Conservation (phyloP, 108 stramenopile species). For the Nitzschia palea region DNA sequence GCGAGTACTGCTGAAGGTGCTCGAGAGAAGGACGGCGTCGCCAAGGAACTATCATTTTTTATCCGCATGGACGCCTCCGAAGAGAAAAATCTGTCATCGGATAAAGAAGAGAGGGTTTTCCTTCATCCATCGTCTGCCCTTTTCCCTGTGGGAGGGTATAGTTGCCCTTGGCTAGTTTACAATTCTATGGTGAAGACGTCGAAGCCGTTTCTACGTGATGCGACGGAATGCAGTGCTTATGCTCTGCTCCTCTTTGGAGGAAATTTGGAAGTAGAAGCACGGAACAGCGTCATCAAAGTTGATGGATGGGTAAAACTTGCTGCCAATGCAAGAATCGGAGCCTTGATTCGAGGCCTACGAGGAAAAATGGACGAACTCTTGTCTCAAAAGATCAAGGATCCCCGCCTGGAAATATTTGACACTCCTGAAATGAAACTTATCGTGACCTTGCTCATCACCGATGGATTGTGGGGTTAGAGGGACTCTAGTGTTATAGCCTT, state of each 20-base stretch:
- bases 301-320: conserved; percentile 81
- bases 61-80: conserved; percentile 23
- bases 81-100: background rate
- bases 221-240: conserved; percentile 89
- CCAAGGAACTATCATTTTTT: conserved; percentile 77
- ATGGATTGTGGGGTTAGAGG: conserved; percentile 35
- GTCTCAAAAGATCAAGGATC: conserved; percentile 59
- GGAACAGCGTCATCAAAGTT: conserved; percentile 70
- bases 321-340: conserved; percentile 88
- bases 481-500: too few relatives aligned
- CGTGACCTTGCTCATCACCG: conserved; percentile 41
- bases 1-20: conserved; percentile 83
- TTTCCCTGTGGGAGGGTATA: conserved; percentile 75
- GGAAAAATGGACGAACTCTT: conserved; percentile 73
- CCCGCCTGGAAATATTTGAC: conserved; percentile 54
- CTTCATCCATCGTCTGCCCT: conserved; percentile 88
- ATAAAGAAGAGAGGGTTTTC: conserved; percentile 83
- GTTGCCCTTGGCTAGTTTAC: conserved; percentile 94
- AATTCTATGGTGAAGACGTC: conserved; percentile 86
- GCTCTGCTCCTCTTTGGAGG: conserved; percentile 92
- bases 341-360: conserved; percentile 85
- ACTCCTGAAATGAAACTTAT: conserved; percentile 72
- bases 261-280: conserved; percentile 79
- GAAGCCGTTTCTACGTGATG: conserved; percentile 89
- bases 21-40: conserved; percentile 64